phyloP scores from a whole-genome alignment of 768 basidiomycete genomes.

The Tricholoma bakamatsutake region DNA sequence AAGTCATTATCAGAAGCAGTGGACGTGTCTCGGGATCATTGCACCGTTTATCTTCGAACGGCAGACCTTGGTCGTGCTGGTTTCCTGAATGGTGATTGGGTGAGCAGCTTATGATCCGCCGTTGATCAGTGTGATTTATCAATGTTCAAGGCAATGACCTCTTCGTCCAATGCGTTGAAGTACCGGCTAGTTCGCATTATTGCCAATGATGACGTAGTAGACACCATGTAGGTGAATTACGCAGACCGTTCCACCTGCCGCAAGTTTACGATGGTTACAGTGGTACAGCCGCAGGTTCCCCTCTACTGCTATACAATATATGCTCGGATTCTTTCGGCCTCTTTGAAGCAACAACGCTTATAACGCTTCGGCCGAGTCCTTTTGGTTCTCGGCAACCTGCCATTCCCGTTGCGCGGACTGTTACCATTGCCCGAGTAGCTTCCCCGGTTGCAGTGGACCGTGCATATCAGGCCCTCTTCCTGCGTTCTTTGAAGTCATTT shows the following conservation, averaged over 20 bases:
- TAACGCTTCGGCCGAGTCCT: conserved; percentile 47
- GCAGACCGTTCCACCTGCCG: neutral
- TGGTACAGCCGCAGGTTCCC: conserved; percentile 36
- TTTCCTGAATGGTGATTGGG: conserved; percentile 75
- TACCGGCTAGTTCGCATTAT: conserved; percentile 54
- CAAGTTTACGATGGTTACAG: conserved; percentile 20
- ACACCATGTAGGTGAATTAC: conserved; percentile 26
- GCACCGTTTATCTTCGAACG: conserved; percentile 56
- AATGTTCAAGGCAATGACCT: conserved; percentile 45
- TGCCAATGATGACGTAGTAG: conserved; percentile 41
- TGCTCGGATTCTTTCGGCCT: conserved; percentile 23
- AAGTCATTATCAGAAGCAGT: conserved; percentile 27
- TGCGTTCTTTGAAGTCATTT: conserved; percentile 55
- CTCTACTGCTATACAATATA: conserved; percentile 51
- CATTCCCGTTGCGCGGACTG: conserved; percentile 60
- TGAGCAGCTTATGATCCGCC: conserved; percentile 21
- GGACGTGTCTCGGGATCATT: conserved; percentile 38
- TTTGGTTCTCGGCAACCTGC: conserved; percentile 53
- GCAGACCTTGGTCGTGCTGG: conserved; percentile 63
- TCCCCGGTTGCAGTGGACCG: conserved; percentile 67
- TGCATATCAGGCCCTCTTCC: conserved; percentile 53
- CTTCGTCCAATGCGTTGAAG: conserved; percentile 25
- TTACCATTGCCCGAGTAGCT: conserved; percentile 78
- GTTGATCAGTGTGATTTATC: conserved; percentile 7
- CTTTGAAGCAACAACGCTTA: conserved; percentile 11